Evolutionary conservation across 1,139 yeast species (phyloP), one percentile per base, ranked within the genome.

Genomic region (Yarrowia galli): DNA sequence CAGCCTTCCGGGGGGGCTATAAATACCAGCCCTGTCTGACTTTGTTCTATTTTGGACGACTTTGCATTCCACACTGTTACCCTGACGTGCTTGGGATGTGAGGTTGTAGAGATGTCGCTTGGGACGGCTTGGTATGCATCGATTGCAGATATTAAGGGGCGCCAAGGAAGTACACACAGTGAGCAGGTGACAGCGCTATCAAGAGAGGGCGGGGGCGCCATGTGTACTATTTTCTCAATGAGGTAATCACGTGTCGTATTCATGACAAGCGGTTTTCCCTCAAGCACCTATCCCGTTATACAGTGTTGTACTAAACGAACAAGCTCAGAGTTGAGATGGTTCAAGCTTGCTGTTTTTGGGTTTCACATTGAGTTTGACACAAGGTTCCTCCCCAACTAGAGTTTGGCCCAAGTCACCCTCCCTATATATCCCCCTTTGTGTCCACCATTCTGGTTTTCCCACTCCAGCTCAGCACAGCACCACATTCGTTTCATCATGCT

Each of bases 401-500:
- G 53, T 48, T 48, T n/a, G 38, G 16, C 35, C 45, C 23, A 38
- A 53, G 35, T 38, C 45, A 20, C 61, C n/a, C 46, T n/a, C 36
- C 23, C 61, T 40, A 40, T 54, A 54, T 54, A 54, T 40, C 46
- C 61, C 61, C 61, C 48, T n/a, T 40, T 18, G 61, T 25, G n/a
- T n/a, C 58, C 56, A 0, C 32, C 15, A 35, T 13, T n/a, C 16
- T 10, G 38, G 12, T n/a, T 6, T n/a, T 53, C 35, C n/a, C n/a
- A 15, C 25, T 23, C 35, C 61, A 22, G 36, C 46, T 22, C 53
- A 48, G 53, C 53, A 25, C 53, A 48, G 53, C 53, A 48, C 22
- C 46, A 54, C 61, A 54, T 28, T 54, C 61, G 61, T 54, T 48
- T 54, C 46, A 38, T 2, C 35, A 54, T 54, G 61, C 61, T 40